Evolutionary conservation across 2,329 filamentous ascomycete genomes (phyloP).

Genomic region (Huntiella decipiens): DNA sequence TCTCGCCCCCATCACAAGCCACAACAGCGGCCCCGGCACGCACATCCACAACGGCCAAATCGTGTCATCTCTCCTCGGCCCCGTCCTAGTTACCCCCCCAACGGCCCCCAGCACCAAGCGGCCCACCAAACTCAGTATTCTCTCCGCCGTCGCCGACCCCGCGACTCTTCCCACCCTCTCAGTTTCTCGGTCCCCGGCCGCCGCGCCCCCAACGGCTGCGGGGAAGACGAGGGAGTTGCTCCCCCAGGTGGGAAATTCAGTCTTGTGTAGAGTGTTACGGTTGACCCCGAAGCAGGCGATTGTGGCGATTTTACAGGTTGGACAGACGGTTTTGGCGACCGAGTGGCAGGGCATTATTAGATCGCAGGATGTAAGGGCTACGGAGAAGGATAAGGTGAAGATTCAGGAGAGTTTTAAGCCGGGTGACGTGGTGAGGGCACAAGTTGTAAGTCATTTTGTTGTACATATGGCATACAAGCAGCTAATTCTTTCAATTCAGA

Average conservation of each 20-base stretch:
- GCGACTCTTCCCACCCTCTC: constrained; percentile 34
- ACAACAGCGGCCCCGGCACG: constrained; percentile 61
- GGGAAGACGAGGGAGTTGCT: constrained; percentile 42
- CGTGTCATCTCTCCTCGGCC: constrained; percentile 66
- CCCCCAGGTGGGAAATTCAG: constrained; percentile 60
- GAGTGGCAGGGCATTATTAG: constrained; percentile 75
- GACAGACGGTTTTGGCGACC: constrained; percentile 50
- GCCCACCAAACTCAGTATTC: constrained; percentile 35
- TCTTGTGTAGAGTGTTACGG: constrained; percentile 71
- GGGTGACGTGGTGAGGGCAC: constrained; percentile 74
- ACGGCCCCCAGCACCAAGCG: constrained; percentile 32
- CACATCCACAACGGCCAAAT: constrained; percentile 60
- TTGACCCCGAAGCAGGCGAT: constrained; percentile 72
- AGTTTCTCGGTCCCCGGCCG: constrained; percentile 27
- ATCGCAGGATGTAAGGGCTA: constrained; percentile 79
- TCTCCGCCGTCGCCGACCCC: constrained; percentile 16
- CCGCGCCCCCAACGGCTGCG: constrained; percentile 17
- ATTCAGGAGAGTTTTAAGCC: constrained; percentile 83
- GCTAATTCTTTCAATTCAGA: constrained; percentile 25
- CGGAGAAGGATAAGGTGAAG: constrained; percentile 87
- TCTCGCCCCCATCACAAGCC: constrained; percentile 49
- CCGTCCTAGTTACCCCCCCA: constrained; percentile 36
- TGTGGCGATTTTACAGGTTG: constrained; percentile 69
- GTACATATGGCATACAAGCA: not conserved
- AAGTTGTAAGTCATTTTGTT: constrained; percentile 42